Evolutionary conservation across 441 rosid species (phyloP).

Genomic region (Populus hybrid): DNA sequence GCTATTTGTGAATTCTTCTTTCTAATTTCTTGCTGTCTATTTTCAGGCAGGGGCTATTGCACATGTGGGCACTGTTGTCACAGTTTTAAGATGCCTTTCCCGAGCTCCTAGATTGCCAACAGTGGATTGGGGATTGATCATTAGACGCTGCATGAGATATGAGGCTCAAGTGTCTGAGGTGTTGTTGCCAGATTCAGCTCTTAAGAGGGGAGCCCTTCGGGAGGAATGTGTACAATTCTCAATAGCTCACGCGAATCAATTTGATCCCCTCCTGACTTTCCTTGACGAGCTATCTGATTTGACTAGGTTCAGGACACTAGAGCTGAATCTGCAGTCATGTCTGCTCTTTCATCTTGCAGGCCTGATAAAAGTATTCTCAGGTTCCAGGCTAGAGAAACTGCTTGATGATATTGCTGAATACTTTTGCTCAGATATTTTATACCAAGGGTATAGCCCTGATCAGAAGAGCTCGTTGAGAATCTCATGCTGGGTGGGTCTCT

Average conservation of each 20-base stretch:
- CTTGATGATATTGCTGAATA: slow-evolving; percentile 57
- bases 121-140: slow-evolving; percentile 75
- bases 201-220: slow-evolving; percentile 45
- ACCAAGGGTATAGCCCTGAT: slow-evolving; percentile 37
- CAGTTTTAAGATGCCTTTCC: slow-evolving; percentile 76
- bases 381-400: slow-evolving; percentile 72
- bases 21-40: slow-evolving; percentile 19
- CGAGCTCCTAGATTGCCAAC: slow-evolving; percentile 82
- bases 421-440: slow-evolving; percentile 43
- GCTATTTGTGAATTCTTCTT: slow-evolving; percentile 7
- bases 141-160: slow-evolving; percentile 83
- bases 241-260: slow-evolving; percentile 65
- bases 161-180: slow-evolving; percentile 44
- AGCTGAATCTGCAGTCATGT: slow-evolving; percentile 59
- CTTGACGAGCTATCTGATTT: slow-evolving; percentile 79
- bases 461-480: slow-evolving; percentile 53
- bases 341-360: slow-evolving; percentile 60
- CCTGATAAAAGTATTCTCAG: slow-evolving; percentile 68
- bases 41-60: slow-evolving; percentile 41
- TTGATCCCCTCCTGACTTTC: slow-evolving; percentile 60
- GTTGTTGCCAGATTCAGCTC: slow-evolving; percentile 35
- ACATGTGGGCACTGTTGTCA: slow-evolving; percentile 35
- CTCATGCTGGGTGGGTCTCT: slow-evolving; percentile 84
- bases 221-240: slow-evolving; percentile 71
- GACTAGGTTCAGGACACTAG: slow-evolving; percentile 66